phyloP scores from a whole-genome alignment of 352 stramenopile genomes.

The Globisporangium emineosum region DNA sequence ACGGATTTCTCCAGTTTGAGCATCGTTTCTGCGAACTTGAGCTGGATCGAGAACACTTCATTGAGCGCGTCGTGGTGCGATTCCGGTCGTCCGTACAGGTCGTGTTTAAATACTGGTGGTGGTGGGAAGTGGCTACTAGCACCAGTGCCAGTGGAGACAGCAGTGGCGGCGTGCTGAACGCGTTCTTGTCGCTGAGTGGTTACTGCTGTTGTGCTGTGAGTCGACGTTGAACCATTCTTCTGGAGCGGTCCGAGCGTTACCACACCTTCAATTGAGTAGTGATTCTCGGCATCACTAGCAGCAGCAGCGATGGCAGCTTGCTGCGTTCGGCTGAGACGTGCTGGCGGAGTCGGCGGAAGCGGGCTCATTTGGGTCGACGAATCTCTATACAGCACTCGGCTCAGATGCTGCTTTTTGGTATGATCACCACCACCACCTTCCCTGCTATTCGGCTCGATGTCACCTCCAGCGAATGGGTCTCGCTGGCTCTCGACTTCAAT shows the following conservation, averaged over 20 bases:
- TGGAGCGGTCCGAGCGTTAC: constrained; percentile 44
- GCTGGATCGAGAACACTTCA: constrained; percentile 61
- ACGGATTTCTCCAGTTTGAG: constrained; percentile 65
- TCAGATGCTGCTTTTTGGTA: background rate
- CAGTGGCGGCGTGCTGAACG: background rate
- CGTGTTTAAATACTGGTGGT: background rate
- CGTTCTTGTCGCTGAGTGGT: background rate
- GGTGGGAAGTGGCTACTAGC: background rate
- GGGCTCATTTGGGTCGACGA: constrained; percentile 16
- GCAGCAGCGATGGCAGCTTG: background rate
- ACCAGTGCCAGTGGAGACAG: background rate
- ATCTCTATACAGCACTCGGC: background rate
- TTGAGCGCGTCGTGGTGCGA: constrained; percentile 35
- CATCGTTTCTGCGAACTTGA: constrained; percentile 76
- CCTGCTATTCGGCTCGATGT: background rate
- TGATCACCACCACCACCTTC: background rate
- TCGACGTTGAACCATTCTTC: background rate
- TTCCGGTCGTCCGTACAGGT: background rate
- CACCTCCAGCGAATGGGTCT: background rate
- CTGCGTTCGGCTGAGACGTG: background rate
- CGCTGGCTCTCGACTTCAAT: constrained; percentile 32
- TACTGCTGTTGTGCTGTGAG: background rate
- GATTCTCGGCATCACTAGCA: constrained; percentile 17
- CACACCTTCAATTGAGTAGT: constrained; percentile 59
- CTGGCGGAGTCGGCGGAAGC: background rate